A percentile compares a stretch with the other conserved stretches of the same genome.
Evolutionary conservation across 768 basidiomycete species (phyloP).

Genomic region (Tephrocybe sp.): DNA sequence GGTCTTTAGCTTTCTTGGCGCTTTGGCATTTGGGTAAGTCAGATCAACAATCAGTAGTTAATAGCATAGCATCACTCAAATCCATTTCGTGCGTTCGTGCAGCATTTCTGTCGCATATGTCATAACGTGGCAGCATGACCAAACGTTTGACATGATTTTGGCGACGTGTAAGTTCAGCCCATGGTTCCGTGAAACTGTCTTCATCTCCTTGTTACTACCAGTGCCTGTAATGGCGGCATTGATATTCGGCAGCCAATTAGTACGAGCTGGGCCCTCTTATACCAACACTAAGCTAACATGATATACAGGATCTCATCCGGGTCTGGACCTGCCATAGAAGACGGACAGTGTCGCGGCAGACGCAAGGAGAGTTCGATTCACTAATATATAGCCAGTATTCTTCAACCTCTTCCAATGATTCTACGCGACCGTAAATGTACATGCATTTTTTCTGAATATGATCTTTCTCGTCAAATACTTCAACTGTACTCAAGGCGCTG

Average conservation of each 20-base stretch:
- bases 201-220: slow-evolving; percentile 1
- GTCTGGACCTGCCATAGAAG: slow-evolving; percentile 11
- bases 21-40: slow-evolving; percentile 24
- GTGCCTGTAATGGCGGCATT: slow-evolving; percentile 23
- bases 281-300: neutral
- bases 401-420: slow-evolving; percentile 4
- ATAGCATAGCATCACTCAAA: neutral
- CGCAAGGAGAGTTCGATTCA: neutral
- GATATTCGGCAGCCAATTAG: slow-evolving; percentile 24
- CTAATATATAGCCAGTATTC: slow-evolving; percentile 9
- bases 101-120: slow-evolving; percentile 22
- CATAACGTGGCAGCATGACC: slow-evolving; percentile 18
- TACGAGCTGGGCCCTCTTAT: slow-evolving; percentile 1
- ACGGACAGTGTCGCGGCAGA: neutral
- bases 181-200: neutral
- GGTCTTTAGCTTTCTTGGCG: slow-evolving; percentile 26
- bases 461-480: no score
- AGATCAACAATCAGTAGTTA: neutral
- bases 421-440: neutral
- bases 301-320: slow-evolving; percentile 9
- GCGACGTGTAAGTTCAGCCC: slow-evolving; percentile 16
- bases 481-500: no score
- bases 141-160: slow-evolving; percentile 22
- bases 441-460: neutral
- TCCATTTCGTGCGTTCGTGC: neutral